Evolutionary conservation across 805 yeast genomes (phyloP), one percentile per base, ranked within the genome.

Genomic region (Lipomyces sp.): DNA sequence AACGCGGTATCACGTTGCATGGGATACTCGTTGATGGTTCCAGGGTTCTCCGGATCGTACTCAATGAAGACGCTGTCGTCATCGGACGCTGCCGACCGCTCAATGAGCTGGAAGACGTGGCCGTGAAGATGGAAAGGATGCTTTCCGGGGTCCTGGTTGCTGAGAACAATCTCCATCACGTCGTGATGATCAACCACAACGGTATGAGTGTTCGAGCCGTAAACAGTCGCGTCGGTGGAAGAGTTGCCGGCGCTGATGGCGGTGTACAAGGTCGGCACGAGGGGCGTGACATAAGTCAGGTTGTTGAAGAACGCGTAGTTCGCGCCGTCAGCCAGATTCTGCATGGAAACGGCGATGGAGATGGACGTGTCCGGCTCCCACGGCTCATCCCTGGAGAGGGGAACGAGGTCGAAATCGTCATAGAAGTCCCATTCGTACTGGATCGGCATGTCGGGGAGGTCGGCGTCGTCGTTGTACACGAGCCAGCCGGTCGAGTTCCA

Each of bases 61-160:
- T 76, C 65, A 42, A 78, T 75, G 35, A 84, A 84, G 18, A 73
- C 72, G 43, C 71, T 75, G 45, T 73, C 81, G 19, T 69, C 79
- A 29, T 66, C 76, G 45, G 77, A 79, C 39, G 75, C 81, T 28
- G 74, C 80, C 44, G 84, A 87, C 69, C 96, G 78, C 55, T 79
- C 82, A 53, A 88, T 68, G 8, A 84, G 75, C 72, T 91, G 97
- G 86, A 90, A 91, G 43, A 69, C 79, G 68, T 85, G 93, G 45
- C 98, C 98, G 73, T 91, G 98, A 66, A 91, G 73, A 72, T 91
- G 98, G 93, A 91, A 91, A 28, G 98, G 98, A 73, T 91, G 98
- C 62, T 76, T 84, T 66, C 98, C 97, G 4, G 95, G 80, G 69
- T 91, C 98, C 53, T 72, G 71, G 70, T 89, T 90, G 74, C 91